Percentiles rank a stretch among this genome's conserved stretches.
phyloP scores from a whole-genome alignment of 257 asterid species.

The Leonotis leonurus region DNA sequence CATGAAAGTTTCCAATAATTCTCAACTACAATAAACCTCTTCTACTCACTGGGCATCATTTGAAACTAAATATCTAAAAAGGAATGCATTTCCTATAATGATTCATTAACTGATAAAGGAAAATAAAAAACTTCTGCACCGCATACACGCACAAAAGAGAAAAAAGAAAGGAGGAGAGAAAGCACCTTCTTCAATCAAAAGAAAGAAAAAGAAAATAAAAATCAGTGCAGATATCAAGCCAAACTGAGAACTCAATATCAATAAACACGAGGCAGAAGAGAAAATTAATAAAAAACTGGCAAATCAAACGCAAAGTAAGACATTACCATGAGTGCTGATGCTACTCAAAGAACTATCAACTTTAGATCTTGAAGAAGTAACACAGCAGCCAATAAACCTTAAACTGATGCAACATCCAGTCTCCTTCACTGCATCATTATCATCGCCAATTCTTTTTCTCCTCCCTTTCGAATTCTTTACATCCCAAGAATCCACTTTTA shows the following conservation, averaged over 20 bases:
- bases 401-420: slow-evolving; percentile 48
- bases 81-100: neutral
- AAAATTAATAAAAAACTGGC: neutral
- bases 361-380: slow-evolving; percentile 64
- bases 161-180: neutral
- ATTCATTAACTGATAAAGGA: too few relatives aligned
- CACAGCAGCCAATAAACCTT: slow-evolving; percentile 44
- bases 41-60: neutral
- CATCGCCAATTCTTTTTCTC: slow-evolving; percentile 26
- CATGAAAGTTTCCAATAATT: neutral
- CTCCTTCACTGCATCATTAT: slow-evolving; percentile 29
- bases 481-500: slow-evolving; percentile 44
- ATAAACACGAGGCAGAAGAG: neutral
- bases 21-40: neutral
- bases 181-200: neutral
- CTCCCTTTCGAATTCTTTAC: slow-evolving; percentile 38
- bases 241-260: neutral
- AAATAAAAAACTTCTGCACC: slow-evolving; percentile 13
- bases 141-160: neutral
- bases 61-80: neutral
- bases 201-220: neutral
- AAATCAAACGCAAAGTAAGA: slow-evolving; percentile 5
- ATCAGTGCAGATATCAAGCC: neutral
- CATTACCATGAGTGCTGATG: slow-evolving; percentile 45
- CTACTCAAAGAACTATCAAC: slow-evolving; percentile 55